Percentiles rank a stretch among this genome's conserved stretches.
These are phyloP conservation scores for Globisporangium alternatum DNA, from an alignment of 352 stramenopile genomes.

Conservation along the genomic window DNA sequence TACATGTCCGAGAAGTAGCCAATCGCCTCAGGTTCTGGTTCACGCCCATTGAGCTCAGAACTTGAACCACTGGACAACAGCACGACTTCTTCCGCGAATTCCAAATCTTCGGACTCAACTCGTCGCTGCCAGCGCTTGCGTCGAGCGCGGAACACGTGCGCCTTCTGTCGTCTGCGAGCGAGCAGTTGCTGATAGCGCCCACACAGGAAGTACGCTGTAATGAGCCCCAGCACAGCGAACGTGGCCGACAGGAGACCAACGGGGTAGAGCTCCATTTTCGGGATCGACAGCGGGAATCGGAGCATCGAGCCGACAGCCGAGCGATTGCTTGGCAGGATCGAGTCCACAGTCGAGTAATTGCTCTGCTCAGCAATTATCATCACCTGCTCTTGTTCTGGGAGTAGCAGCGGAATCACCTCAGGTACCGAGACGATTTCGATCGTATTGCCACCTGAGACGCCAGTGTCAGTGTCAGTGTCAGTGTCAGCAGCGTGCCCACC, in stretches of 20 bases:
- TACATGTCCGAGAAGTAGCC: background rate
- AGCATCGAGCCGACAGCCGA: background rate
- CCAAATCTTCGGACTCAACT: slow-evolving; percentile 18
- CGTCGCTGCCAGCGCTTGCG: slow-evolving; percentile 35
- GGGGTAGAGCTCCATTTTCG: slow-evolving; percentile 5
- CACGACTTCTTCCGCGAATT: slow-evolving; percentile 42
- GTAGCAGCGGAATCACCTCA: slow-evolving; percentile 1
- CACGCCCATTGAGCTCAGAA: background rate
- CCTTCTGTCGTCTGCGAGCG: slow-evolving; percentile 2
- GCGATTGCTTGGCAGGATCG: background rate
- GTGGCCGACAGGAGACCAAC: slow-evolving; percentile 4
- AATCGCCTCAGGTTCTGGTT: slow-evolving; percentile 18
- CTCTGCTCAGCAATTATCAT: background rate
- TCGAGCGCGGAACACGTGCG: slow-evolving; percentile 11
- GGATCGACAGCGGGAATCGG: background rate
- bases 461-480: background rate
- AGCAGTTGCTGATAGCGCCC: slow-evolving; percentile 21
- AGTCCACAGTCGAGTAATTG: background rate
- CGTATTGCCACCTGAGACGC: background rate
- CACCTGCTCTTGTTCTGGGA: background rate
- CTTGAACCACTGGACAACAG: slow-evolving; percentile 18
- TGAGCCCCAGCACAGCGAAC: slow-evolving; percentile 18
- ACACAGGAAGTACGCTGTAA: slow-evolving; percentile 29
- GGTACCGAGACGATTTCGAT: slow-evolving; percentile 1
- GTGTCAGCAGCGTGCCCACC: background rate